Evolutionary conservation across 2,329 filamentous ascomycete genomes (phyloP), one percentile per base, ranked within the genome.

Genomic region (Atkinsonella hypoxylon): DNA sequence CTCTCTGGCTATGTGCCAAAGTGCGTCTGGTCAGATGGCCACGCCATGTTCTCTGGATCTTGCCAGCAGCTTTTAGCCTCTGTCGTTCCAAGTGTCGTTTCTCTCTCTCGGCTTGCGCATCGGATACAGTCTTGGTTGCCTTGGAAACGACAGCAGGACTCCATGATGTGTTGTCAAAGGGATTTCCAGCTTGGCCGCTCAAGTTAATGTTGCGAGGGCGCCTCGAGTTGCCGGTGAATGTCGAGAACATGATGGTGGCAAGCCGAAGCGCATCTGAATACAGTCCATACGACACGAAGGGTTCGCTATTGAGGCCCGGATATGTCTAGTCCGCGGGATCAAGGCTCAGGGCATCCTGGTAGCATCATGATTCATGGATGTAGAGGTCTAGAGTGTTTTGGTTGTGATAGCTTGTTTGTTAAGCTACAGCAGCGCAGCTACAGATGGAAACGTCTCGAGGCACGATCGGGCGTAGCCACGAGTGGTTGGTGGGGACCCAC

Each of bases 131-230:
- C 60, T 85, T 83, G 59, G 88, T 87, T 5, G 86, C 76, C 17
- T 82, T 83, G 1, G 80, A 75, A 15, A 76, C 76, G 8, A 74
- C 74, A 12, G 75, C 70, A 4, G 78, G 72, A 15, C 71, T 70
- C 74, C 81, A 80, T 41, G 75, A 72, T 32, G 76, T 75, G 57
- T 79, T 79, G 53, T 78, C 82, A 66, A 93, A 95, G 3, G 89
- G 88, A 62, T 95, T 95, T 47, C 75, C 74, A 57, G 80, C 81
- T 59, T 90, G 85, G 55, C 89, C 93, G 57, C 89, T 93, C 54
- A 98, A 83, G 69, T 97, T 96, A 64, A 97, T 89, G 66, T 96
- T 90, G 57, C 93, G 84, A 54, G 85, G 84, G 58, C 87, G 86
- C 62, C 88, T 83, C 60, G 89, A 87, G 68, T 72, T 87, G 59